Conservation (phyloP, 2,329 filamentous ascomycete species). For the Exophiala phaeomuriformis region DNA sequence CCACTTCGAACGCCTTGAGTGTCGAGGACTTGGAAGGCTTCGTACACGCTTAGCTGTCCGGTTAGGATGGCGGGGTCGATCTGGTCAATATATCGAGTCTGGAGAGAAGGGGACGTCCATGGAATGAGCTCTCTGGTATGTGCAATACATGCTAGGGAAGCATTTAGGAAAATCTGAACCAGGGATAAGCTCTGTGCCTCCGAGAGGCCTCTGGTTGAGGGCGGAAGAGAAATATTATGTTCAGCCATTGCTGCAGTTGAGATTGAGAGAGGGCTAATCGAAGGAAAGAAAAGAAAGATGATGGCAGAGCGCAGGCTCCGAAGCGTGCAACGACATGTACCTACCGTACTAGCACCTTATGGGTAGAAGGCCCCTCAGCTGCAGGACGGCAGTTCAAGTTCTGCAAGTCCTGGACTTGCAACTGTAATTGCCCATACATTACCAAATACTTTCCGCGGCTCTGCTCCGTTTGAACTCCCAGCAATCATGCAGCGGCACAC, state of each 20-base stretch:
- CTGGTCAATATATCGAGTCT: conserved; percentile 19
- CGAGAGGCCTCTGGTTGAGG: conserved; percentile 3
- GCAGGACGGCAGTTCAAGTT: no score
- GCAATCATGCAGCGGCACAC: no score
- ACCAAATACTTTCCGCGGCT: no score
- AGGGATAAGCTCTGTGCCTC: conserved; percentile 18
- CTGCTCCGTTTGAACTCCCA: no score
- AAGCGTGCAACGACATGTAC: no score
- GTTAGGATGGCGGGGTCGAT: conserved; percentile 3
- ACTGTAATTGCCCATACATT: no score
- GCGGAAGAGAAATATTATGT: conserved; percentile 5
- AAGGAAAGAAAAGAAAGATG: no score
- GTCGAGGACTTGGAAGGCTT: conserved; percentile 9
- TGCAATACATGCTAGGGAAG: conserved; percentile 22
- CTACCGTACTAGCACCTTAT: no score
- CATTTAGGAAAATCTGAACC: conserved; percentile 25
- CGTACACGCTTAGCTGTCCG: conserved; percentile 28
- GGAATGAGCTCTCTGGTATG: conserved; percentile 22
- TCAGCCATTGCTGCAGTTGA: conserved; percentile 5
- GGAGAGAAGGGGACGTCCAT: conserved; percentile 20
- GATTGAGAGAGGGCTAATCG: no score
- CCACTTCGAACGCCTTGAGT: neutral
- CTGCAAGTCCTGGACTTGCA: no score
- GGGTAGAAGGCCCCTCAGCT: no score
- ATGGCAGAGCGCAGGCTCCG: no score